phyloP scores from a whole-genome alignment of 768 basidiomycete species.

The Hericium coralloides region DNA sequence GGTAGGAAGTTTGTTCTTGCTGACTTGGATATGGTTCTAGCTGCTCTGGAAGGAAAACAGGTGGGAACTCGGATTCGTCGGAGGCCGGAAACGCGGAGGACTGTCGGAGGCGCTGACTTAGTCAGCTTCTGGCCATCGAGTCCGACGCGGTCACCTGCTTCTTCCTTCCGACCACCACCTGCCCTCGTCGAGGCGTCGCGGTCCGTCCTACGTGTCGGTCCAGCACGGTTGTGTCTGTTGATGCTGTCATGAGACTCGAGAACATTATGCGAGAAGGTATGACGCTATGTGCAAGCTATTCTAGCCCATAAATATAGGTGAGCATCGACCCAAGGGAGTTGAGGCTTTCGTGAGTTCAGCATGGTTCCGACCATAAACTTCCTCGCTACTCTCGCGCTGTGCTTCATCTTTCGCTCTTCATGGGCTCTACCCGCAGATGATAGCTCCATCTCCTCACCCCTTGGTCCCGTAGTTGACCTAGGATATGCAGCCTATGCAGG shows the following conservation, averaged over 20 bases:
- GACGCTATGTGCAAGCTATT: too few relatives aligned
- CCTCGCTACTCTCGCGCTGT: too few relatives aligned
- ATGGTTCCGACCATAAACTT: too few relatives aligned
- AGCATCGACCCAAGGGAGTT: too few relatives aligned
- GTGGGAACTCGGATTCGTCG: neutral
- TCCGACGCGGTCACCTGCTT: neutral
- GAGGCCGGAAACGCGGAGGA: neutral
- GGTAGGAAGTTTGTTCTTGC: neutral
- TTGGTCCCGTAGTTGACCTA: neutral
- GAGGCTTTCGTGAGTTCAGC: too few relatives aligned
- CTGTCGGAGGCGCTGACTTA: neutral
- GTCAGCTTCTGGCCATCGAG: neutral
- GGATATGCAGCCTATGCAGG: neutral
- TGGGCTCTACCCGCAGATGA: too few relatives aligned
- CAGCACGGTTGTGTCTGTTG: too few relatives aligned
- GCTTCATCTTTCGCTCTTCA: too few relatives aligned
- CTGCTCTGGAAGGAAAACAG: neutral
- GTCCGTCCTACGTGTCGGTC: constrained; percentile 5
- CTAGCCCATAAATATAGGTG: too few relatives aligned
- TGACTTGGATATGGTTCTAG: neutral
- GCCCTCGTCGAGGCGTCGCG: too few relatives aligned
- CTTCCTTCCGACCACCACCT: neutral
- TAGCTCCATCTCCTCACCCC: too few relatives aligned
- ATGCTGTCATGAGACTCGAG: neutral
- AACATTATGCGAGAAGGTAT: too few relatives aligned